Conservation (phyloP, 345 rosid genomes). For the Adansonia digitata region DNA sequence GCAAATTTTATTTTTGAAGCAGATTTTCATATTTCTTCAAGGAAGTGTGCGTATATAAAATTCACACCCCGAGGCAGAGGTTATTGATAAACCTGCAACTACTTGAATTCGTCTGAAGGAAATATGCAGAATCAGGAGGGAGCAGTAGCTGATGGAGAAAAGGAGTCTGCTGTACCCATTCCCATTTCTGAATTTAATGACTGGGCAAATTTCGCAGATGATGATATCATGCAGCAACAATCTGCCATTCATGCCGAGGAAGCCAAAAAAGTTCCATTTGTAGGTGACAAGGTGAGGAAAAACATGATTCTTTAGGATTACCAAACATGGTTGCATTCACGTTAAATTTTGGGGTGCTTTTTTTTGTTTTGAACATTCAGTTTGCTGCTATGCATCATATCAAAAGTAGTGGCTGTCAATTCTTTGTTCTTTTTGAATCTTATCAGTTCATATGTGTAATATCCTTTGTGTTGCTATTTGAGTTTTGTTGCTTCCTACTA, state of each 20-base stretch:
- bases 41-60: background rate
- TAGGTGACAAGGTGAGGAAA: slow-evolving; percentile 70
- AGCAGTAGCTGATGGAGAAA: slow-evolving; percentile 31
- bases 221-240: slow-evolving; percentile 56
- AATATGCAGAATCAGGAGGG: slow-evolving; percentile 53
- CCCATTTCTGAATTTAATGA: slow-evolving; percentile 30
- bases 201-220: slow-evolving; percentile 44
- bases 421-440: background rate
- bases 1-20: background rate
- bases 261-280: slow-evolving; percentile 61
- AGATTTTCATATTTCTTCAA: background rate
- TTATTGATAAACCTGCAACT: background rate
- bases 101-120: slow-evolving; percentile 11
- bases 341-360: background rate
- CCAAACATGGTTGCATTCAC: background rate
- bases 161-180: slow-evolving; percentile 28
- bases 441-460: background rate
- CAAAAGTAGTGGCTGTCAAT: background rate
- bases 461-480: background rate
- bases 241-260: slow-evolving; percentile 47
- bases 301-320: background rate
- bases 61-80: background rate
- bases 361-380: background rate
- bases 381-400: background rate
- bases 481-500: background rate